Base-by-base conservation (phyloP, 2,329 filamentous ascomycete species). In the Hymenoscyphus scutula region DNA sequence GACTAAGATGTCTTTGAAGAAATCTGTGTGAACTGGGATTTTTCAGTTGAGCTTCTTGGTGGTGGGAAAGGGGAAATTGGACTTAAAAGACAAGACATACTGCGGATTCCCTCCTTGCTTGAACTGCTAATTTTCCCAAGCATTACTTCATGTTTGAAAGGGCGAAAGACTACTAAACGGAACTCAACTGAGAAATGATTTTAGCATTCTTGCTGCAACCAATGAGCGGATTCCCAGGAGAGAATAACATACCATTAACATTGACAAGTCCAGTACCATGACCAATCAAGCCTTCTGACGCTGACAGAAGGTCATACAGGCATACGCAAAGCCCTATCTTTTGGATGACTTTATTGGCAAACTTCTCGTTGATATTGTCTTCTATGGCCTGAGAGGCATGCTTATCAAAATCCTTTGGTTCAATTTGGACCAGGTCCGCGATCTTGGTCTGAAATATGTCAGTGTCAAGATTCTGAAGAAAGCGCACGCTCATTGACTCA, bases 311-410 rank as follows among this genome's bases (percentile, higher is more conserved):
- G 74, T 98, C 95, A 78, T 95, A 97, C 71, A 99, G 86, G 74
- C 91, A 94, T 69, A 99, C 89, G 73, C 92, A 97, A 3, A 99
- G 87, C 11, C 95, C 95, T 63, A 98, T 88, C 73, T 95, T 95
- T 74, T 97, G 94, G 65, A 99, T 92, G 58, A 91, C 89, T 77
- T 94, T 95, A 79, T 99, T 97, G 64, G 94, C 88, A 77, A 97
- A 99, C 78, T 99, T 99, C 67, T 88, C 84, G 75, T 99, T 98
- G 78, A 99, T 95, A 72, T 95, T 95, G 79, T 99, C 93, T 77
- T 97, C 92, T 67, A 99, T 91, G 1, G 92, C 92, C 66, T 92
- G 84, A 34, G 86, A 84, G 73, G 91, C 96, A 64, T 86, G 82
- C 76, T 95, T 95, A 65, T 87, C 84, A 74, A 98, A 97, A 74